phyloP scores from a whole-genome alignment of 164 flowering plant genomes.

The Magnolia sinica region DNA sequence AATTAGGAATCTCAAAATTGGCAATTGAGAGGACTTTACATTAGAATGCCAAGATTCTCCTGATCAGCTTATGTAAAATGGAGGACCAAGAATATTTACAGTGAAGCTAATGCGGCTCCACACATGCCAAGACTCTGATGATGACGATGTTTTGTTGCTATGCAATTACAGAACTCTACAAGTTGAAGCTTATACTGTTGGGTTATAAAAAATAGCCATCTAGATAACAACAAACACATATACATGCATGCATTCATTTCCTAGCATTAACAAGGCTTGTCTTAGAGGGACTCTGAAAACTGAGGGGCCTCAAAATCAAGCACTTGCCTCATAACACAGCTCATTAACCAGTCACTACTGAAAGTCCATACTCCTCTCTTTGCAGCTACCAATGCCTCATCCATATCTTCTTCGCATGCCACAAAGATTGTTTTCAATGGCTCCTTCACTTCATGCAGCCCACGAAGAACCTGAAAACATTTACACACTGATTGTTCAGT shows the following conservation, averaged over 20 bases:
- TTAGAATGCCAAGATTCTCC: no score
- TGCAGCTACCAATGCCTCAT: slow-evolving; percentile 61
- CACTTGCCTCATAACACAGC: slow-evolving; percentile 78
- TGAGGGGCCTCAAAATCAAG: slow-evolving; percentile 73
- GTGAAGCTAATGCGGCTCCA: no score
- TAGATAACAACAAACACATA: not conserved
- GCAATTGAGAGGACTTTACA: no score
- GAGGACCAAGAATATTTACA: no score
- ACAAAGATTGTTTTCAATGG: slow-evolving; percentile 54
- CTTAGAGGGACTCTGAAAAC: slow-evolving; percentile 71
- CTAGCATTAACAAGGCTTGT: no score
- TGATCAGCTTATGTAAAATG: no score
- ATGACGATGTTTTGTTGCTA: no score
- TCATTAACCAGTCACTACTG: slow-evolving; percentile 82
- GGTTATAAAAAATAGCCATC: not conserved
- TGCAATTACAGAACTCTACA: no score
- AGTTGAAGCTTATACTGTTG: no score
- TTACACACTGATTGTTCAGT: no score
- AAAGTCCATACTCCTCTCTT: slow-evolving; percentile 64
- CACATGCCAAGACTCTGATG: no score
- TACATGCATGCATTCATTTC: not conserved
- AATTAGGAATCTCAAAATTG: no score
- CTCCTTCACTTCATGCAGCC: slow-evolving; percentile 32
- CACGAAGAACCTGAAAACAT: slow-evolving; percentile 39
- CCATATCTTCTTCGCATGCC: slow-evolving; percentile 77